Evolutionary conservation across 2,329 filamentous ascomycete species (phyloP).

Genomic region (Knufia fluminis): DNA sequence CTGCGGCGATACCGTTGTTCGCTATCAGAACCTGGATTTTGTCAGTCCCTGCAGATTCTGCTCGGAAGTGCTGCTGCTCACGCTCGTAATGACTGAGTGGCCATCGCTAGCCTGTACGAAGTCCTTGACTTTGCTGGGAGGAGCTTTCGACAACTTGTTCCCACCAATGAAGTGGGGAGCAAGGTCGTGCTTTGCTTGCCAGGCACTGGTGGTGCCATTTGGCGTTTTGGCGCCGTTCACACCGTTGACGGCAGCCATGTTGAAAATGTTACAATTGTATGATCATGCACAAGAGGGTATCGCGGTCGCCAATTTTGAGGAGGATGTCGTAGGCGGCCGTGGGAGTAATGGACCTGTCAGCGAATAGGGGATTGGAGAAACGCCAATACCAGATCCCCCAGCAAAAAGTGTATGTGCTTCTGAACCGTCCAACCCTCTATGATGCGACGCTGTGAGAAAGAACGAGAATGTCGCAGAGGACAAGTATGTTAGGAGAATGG

Average conservation of each 20-base stretch:
- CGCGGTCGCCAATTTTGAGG: not conserved
- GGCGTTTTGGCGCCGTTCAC: slow-evolving; percentile 27
- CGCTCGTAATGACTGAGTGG: slow-evolving; percentile 96
- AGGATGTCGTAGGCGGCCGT: slow-evolving; percentile 6
- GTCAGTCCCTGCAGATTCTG: slow-evolving; percentile 15
- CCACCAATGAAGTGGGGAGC: slow-evolving; percentile 95
- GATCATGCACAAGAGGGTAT: slow-evolving; percentile 22
- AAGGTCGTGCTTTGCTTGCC: slow-evolving; percentile 71
- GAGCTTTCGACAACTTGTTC: slow-evolving; percentile 72
- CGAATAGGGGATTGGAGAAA: slow-evolving; percentile 20
- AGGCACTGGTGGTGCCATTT: slow-evolving; percentile 53
- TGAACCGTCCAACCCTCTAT: slow-evolving; percentile 14
- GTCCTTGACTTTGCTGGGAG: slow-evolving; percentile 84
- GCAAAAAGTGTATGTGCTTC: slow-evolving; percentile 14
- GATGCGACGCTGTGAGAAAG: slow-evolving; percentile 14
- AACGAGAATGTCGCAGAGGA: slow-evolving; percentile 15
- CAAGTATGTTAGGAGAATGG: slow-evolving; percentile 4
- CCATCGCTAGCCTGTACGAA: slow-evolving; percentile 84
- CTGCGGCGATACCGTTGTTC: slow-evolving; percentile 98
- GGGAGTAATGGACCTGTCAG: slow-evolving; percentile 6
- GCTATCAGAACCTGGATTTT: slow-evolving; percentile 79
- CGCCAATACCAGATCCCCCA: slow-evolving; percentile 13
- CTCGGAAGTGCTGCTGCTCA: slow-evolving; percentile 41
- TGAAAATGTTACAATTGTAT: slow-evolving; percentile 19
- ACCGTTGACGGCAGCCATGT: slow-evolving; percentile 29